Evolutionary conservation across 768 basidiomycete species (phyloP).

Genomic region (Dioszegia aurantiaca): DNA sequence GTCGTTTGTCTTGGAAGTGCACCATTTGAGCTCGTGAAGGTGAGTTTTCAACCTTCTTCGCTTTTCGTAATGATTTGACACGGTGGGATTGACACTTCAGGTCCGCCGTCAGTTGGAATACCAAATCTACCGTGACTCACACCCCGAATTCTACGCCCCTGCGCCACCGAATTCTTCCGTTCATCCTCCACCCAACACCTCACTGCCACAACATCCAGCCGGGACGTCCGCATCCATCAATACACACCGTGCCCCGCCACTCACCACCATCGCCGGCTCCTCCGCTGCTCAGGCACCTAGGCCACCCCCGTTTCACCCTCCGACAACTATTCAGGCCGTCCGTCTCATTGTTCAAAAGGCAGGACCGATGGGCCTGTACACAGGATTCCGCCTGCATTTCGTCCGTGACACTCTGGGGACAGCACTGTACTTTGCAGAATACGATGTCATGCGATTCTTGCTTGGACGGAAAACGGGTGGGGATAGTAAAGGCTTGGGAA

Average conservation of each 20-base stretch:
- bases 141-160: slow-evolving; percentile 28
- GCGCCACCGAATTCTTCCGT: slow-evolving; percentile 15
- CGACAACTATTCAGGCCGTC: slow-evolving; percentile 73
- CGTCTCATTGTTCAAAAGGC: slow-evolving; percentile 63
- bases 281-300: neutral
- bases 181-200: slow-evolving; percentile 14
- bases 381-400: slow-evolving; percentile 83
- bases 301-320: slow-evolving; percentile 60
- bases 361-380: slow-evolving; percentile 51
- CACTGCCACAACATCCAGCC: slow-evolving; percentile 21
- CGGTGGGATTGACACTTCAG: too few species aligned
- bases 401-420: slow-evolving; percentile 88
- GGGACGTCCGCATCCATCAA: slow-evolving; percentile 26
- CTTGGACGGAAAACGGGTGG: slow-evolving; percentile 61
- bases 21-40: slow-evolving; percentile 96
- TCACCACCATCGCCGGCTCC: slow-evolving; percentile 6
- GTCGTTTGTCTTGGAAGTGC: slow-evolving; percentile 84
- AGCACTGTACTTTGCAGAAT: slow-evolving; percentile 87
- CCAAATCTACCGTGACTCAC: slow-evolving; percentile 69
- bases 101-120: slow-evolving; percentile 89
- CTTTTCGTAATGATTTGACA: too few species aligned
- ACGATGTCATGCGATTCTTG: slow-evolving; percentile 84
- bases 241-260: slow-evolving; percentile 7
- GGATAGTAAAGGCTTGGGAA: slow-evolving; percentile 13
- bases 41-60: slow-evolving; percentile 53